These are phyloP conservation scores for Allium cepa DNA, from an alignment of 106 monocot species.

Conservation along the genomic window DNA sequence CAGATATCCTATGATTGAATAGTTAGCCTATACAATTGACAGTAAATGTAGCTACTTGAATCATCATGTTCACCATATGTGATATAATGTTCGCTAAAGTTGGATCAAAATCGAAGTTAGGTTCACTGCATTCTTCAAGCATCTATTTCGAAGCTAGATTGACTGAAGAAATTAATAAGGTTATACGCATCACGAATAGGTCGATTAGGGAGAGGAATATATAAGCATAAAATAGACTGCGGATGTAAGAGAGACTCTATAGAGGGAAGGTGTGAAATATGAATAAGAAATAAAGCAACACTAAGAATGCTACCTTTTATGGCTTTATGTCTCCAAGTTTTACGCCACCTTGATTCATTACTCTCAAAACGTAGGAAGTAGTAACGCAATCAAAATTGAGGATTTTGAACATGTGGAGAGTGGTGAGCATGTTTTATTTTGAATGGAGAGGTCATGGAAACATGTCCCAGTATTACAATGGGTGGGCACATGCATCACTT, in stretches of 20 bases:
- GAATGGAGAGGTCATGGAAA: slow-evolving; percentile 96
- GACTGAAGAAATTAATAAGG: slow-evolving; percentile 68
- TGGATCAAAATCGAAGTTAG: slow-evolving; percentile 83
- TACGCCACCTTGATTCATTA: slow-evolving; percentile 96
- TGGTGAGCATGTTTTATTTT: slow-evolving; percentile 92
- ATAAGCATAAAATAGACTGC: slow-evolving; percentile 91
- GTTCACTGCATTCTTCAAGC: slow-evolving; percentile 96
- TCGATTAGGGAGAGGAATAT: slow-evolving; percentile 86
- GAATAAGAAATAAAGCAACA: slow-evolving; percentile 87
- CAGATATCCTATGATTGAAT: slow-evolving; percentile 84
- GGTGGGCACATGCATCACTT: slow-evolving; percentile 65
- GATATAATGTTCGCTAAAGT: slow-evolving; percentile 95
- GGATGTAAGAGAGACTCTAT: slow-evolving; percentile 67
- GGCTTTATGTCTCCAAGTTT: slow-evolving; percentile 88
- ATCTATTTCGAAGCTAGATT: slow-evolving; percentile 75
- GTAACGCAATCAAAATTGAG: slow-evolving; percentile 95
- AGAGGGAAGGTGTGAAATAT: slow-evolving; percentile 91
- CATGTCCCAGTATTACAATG: slow-evolving; percentile 84
- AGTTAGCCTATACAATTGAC: slow-evolving; percentile 97
- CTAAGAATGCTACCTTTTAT: slow-evolving; percentile 88
- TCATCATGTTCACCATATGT: slow-evolving; percentile 99
- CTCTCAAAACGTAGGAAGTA: slow-evolving; percentile 91
- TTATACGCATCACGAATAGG: slow-evolving; percentile 84
- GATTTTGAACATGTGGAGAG: slow-evolving; percentile 99
- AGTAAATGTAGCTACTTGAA: slow-evolving; percentile 96